Base-by-base conservation (phyloP, 164 flowering plant genomes). In the Nymphaea colorata region DNA sequence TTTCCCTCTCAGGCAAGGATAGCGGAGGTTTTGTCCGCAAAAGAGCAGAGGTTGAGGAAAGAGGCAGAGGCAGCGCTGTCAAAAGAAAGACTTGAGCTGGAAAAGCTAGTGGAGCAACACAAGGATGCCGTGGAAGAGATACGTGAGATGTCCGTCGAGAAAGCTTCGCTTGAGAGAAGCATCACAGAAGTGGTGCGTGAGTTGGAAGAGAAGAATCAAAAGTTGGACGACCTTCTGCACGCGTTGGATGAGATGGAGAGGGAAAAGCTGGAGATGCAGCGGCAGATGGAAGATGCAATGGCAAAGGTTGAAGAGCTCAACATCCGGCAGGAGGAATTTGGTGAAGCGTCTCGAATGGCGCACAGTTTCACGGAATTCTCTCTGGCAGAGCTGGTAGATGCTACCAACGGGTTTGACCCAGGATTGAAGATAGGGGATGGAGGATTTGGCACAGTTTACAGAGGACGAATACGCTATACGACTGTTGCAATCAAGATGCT, bases 371-470 rank as follows among this genome's bases (percentile, higher is more conserved):
- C 86, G 2, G 84, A 83, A 68, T 83, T 89, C 75, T 81, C 85
- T 68, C 82, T 81, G 65, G 69, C 63, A 10, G 97, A 91, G 68
- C 80, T 94, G 66, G 81, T 80, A 70, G 82, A 82, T 71, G 97
- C 97, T 2, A 94, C 97, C 44, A 64, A 42, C 3, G 64, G 69
- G 66, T 89, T 88, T 72, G 77, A 86, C 69, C 74, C 80, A 25
- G 78, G 83, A 2, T 69, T 80, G 70, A 85, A 82, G 80, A 88
- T 94, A 68, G 93, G 96, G 7, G 88, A 87, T 84, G 97, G 96
- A 47, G 97, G 91, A 16, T 88, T 83, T 80, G 93, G 96, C 43
- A 83, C 82, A 67, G 89, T 88, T 6, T 90, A 81, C 53, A 85
- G 68, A 73, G 96, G 92, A 51, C 2, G 68, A 6, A 76, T 94